phyloP scores from a whole-genome alignment of 768 basidiomycete genomes.

The Xanthoconium stramineum region DNA sequence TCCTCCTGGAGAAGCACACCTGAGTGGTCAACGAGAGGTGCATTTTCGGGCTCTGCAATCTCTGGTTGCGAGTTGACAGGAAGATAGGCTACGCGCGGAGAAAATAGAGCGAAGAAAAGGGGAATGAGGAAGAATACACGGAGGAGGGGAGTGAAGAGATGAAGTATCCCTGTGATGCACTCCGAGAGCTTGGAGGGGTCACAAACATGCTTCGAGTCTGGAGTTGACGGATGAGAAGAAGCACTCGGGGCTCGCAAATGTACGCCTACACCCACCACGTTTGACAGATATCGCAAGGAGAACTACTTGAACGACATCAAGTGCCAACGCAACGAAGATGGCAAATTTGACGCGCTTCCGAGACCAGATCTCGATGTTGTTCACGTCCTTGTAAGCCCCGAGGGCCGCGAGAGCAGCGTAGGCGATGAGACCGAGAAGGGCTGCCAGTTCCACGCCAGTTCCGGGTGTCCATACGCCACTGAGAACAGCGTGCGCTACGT shows the following conservation, averaged over 20 bases:
- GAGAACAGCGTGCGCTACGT: conserved; percentile 62
- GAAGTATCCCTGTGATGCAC: conserved; percentile 40
- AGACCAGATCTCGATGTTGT: conserved; percentile 67
- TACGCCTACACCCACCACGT: conserved; percentile 29
- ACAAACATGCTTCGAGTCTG: conserved; percentile 22
- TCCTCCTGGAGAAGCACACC: conserved; percentile 57
- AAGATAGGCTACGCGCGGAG: conserved; percentile 65
- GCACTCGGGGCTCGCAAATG: not conserved
- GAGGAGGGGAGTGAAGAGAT: conserved; percentile 56
- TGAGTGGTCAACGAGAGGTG: conserved; percentile 35
- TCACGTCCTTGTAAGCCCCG: conserved; percentile 77
- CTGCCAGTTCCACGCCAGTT: conserved; percentile 65
- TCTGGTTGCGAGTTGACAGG: conserved; percentile 20
- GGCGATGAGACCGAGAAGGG: conserved; percentile 64
- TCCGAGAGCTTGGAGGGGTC: conserved; percentile 20
- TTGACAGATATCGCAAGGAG: conserved; percentile 45
- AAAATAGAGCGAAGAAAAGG: conserved; percentile 57
- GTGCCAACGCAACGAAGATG: conserved; percentile 47
- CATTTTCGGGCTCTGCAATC: conserved; percentile 17
- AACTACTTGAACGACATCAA: conserved; percentile 61
- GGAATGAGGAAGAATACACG: conserved; percentile 62
- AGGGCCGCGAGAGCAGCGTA: conserved; percentile 71
- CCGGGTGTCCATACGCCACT: conserved; percentile 60
- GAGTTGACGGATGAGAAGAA: not conserved
- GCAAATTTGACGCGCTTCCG: conserved; percentile 54